Evolutionary conservation across 2,329 filamentous ascomycete genomes (phyloP).

Genomic region (Microcyclospora tardicrescens): DNA sequence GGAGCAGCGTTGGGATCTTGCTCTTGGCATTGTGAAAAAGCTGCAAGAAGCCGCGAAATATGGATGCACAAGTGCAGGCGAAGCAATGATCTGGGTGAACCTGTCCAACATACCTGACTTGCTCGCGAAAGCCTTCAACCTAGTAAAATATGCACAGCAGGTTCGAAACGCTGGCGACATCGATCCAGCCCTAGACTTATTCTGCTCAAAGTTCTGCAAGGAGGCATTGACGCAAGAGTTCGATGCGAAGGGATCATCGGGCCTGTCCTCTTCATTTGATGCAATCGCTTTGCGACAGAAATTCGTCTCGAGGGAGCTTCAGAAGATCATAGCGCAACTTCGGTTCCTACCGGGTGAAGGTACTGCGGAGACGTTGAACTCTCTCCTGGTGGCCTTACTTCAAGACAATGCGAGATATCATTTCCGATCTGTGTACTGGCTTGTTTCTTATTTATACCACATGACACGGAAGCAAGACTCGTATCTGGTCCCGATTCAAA

Average conservation of each 20-base stretch:
- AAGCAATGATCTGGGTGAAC: slow-evolving; percentile 14
- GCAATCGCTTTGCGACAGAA: no score
- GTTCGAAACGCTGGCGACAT: neutral
- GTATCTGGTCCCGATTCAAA: no score
- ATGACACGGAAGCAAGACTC: no score
- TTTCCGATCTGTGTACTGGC: no score
- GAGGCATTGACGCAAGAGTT: slow-evolving; percentile 10
- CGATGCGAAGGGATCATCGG: neutral
- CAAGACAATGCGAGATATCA: no score
- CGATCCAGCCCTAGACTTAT: slow-evolving; percentile 1
- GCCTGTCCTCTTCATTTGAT: no score
- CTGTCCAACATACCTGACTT: slow-evolving; percentile 10
- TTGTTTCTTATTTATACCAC: no score
- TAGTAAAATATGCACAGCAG: slow-evolving; percentile 3
- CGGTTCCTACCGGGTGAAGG: no score
- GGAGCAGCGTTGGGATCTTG: slow-evolving; percentile 8
- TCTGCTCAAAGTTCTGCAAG: slow-evolving; percentile 8
- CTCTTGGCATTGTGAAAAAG: slow-evolving; percentile 7
- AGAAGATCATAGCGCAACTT: no score
- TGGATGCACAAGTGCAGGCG: neutral
- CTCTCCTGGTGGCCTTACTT: no score
- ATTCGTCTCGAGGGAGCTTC: no score
- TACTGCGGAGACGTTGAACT: no score
- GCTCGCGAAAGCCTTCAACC: slow-evolving; percentile 5
- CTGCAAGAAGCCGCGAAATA: neutral